Evolutionary conservation across 345 rosid genomes (phyloP).

Genomic region (Eucalyptus regnans): DNA sequence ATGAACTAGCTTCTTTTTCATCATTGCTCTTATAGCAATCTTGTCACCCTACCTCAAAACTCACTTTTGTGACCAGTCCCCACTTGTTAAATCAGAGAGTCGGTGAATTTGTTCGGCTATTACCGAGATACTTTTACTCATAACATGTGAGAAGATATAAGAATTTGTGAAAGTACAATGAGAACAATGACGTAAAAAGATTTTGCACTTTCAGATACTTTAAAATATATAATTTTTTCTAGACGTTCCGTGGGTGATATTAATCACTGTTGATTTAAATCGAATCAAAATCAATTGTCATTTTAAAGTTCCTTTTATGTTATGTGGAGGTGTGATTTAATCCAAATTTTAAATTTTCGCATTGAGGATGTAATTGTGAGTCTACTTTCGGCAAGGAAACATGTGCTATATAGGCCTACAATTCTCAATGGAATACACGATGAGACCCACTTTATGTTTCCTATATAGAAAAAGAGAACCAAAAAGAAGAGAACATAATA

Average conservation of each 20-base stretch:
- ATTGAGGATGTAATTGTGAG: background rate
- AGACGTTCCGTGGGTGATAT: background rate
- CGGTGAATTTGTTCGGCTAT: background rate
- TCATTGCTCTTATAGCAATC: accelerated
- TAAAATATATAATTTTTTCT: too few relatives aligned
- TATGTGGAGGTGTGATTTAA: background rate
- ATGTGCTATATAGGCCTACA: background rate
- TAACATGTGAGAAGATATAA: background rate
- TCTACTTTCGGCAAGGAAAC: background rate
- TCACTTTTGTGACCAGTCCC: background rate
- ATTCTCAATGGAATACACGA: background rate
- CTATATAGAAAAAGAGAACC: background rate
- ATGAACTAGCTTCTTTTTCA: too few relatives aligned
- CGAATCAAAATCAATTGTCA: background rate
- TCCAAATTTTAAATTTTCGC: background rate
- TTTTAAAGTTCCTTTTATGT: background rate
- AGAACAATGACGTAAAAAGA: too few relatives aligned
- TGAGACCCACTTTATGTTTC: background rate
- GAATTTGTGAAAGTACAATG: background rate
- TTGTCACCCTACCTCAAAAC: background rate
- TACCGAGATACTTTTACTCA: background rate
- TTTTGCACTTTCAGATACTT: background rate
- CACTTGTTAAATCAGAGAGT: background rate
- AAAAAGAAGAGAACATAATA: background rate
- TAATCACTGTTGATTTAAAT: background rate